Evolutionary conservation across 2,329 filamentous ascomycete genomes (phyloP), one percentile per base, ranked within the genome.

Genomic region (Fonsecaea multimorphosa): DNA sequence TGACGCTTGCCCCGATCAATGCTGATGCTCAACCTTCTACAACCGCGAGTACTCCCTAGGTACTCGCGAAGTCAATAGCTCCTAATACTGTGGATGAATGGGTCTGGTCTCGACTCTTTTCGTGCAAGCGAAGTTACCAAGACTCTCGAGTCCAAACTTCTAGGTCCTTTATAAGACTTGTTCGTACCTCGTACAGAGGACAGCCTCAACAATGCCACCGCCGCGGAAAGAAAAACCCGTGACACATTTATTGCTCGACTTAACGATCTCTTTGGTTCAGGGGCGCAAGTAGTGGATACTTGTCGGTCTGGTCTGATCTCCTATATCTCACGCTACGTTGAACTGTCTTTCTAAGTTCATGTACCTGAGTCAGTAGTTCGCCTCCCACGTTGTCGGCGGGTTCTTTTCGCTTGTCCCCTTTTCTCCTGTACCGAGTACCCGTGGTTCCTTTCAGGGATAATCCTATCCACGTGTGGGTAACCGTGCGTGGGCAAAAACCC

Each of bases 1-100:
- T 49, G 44, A 49, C 44, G 44, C 44, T 49, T 49, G 19, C 11
- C 44, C 44, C 44, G 44, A 49, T 49, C 19, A 49, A 24, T 49
- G 19, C 9, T 49, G 44, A 49, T 24, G 19, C 44, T 5, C 7
- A 49, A 12, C 9, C 44, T 22, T 24, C 19, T 22, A 22, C 2
- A 24, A 24, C n/a, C n/a, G n/a, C n/a, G n/a, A n/a, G n/a, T n/a
- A n/a, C n/a, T n/a, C n/a, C n/a, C n/a, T n/a, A n/a, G n/a, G n/a
- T n/a, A n/a, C n/a, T n/a, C n/a, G n/a, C n/a, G n/a, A n/a, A n/a
- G n/a, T n/a, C n/a, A n/a, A n/a, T n/a, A n/a, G n/a, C n/a, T n/a
- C n/a, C n/a, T 31, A 6, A 4, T 49, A 12, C 19, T 11, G 44
- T 24, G 19, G 22, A 49, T 49, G 24, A 24, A 6, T 49, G 8